A percentile compares a stretch with the other conserved stretches of the same genome.
These are phyloP conservation scores for Maudiozyma pseudohumilis DNA, from an alignment of 805 yeast species.

Conservation along the genomic window DNA sequence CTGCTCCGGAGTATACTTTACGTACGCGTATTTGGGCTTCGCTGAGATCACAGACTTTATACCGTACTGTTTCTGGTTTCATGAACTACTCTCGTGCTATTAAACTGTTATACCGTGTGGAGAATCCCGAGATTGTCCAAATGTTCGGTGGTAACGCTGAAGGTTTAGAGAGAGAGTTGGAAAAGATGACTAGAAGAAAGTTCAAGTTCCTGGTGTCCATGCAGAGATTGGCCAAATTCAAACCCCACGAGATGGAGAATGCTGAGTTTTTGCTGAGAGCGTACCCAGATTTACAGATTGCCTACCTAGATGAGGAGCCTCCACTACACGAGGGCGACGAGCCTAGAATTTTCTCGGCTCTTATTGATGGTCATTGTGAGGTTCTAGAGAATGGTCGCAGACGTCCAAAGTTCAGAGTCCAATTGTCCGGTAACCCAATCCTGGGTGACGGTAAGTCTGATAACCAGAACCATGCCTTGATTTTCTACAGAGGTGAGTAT, in stretches of 20 bases:
- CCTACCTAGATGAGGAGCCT: conserved; percentile 89
- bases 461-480: conserved; percentile 80
- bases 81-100: conserved; percentile 97
- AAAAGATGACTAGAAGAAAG: conserved; percentile 76
- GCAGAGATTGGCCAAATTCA: conserved; percentile 71
- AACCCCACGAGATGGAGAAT: conserved; percentile 64
- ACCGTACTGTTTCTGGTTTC: conserved; percentile 95
- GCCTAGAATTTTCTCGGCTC: conserved; percentile 60
- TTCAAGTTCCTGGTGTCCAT: conserved; percentile 73
- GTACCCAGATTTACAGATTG: conserved; percentile 79
- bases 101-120: conserved; percentile 85
- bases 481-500: conserved; percentile 87
- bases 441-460: conserved; percentile 94
- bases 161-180: conserved; percentile 88
- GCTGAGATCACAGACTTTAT: conserved; percentile 88
- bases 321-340: conserved; percentile 60
- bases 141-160: conserved; percentile 98
- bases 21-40: conserved; percentile 99
- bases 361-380: conserved; percentile 74
- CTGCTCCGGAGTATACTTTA: conserved; percentile 91
- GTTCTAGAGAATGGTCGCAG: conserved; percentile 60
- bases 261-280: conserved; percentile 75
- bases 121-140: conserved; percentile 89
- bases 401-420: conserved; percentile 66
- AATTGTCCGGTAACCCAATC: conserved; percentile 74